These are phyloP conservation scores for Sphaerulina populicola DNA, from an alignment of 2,329 filamentous ascomycete genomes.

Conservation along the genomic window DNA sequence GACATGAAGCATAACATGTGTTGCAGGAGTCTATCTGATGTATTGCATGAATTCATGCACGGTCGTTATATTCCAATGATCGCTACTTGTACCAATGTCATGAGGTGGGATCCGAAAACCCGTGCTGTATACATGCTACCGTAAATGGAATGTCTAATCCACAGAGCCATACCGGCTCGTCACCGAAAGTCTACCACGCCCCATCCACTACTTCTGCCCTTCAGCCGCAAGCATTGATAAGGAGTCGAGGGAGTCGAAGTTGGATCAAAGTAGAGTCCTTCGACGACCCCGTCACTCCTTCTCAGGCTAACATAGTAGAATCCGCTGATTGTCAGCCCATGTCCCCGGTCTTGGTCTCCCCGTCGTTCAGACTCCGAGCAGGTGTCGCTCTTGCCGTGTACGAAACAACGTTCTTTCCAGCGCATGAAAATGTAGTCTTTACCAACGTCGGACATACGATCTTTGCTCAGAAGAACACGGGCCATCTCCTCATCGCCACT, in stretches of 20 bases:
- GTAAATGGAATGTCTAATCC: background rate
- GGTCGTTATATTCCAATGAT: background rate
- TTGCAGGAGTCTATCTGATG: too few relatives aligned
- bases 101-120: background rate
- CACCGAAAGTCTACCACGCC: slow-evolving; percentile 2
- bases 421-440: slow-evolving; percentile 49
- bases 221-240: slow-evolving; percentile 45
- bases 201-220: slow-evolving; percentile 33
- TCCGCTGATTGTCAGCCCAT: slow-evolving; percentile 46
- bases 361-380: slow-evolving; percentile 21
- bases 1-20: too few relatives aligned
- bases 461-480: slow-evolving; percentile 37
- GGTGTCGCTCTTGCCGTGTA: slow-evolving; percentile 29
- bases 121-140: background rate
- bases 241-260: slow-evolving; percentile 46
- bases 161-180: background rate
- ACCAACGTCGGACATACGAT: slow-evolving; percentile 34
- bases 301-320: slow-evolving; percentile 48
- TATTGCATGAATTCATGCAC: background rate
- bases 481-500: slow-evolving; percentile 25
- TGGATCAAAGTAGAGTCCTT: slow-evolving; percentile 50
- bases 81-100: background rate
- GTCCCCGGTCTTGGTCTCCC: slow-evolving; percentile 31
- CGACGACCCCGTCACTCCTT: slow-evolving; percentile 40
- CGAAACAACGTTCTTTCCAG: slow-evolving; percentile 49